Evolutionary conservation across 305 asterid species (phyloP).

Genomic region (Fraxinus platypoda): DNA sequence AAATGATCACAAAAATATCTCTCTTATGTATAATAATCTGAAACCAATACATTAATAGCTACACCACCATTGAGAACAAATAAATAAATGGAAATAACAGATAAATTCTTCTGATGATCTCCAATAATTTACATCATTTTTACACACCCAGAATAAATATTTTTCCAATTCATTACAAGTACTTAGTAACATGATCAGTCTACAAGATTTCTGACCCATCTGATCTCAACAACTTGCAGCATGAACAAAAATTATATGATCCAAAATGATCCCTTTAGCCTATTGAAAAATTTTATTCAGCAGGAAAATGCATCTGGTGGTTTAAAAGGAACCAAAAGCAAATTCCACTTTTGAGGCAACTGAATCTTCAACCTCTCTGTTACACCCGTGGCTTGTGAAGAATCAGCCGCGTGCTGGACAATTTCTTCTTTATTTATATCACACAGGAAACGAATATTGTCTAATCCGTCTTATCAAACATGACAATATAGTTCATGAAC

Average conservation of each 20-base stretch:
- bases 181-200: neutral
- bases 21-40: neutral
- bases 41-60: neutral
- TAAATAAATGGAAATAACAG: neutral
- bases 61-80: neutral
- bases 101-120: neutral
- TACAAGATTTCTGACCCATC: neutral
- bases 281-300: neutral
- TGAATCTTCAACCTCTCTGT: neutral
- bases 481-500: neutral
- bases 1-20: neutral
- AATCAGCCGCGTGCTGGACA: neutral
- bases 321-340: neutral
- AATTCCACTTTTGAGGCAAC: neutral
- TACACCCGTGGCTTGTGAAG: neutral
- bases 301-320: neutral
- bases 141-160: neutral
- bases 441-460: neutral
- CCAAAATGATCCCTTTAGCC: neutral
- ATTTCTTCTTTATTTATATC: neutral
- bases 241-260: neutral
- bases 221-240: neutral
- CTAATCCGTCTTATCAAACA: neutral
- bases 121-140: neutral
- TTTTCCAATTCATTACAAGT: neutral